These are phyloP conservation scores for Fraxinus americana DNA, from an alignment of 257 asterid species.

Conservation along the genomic window DNA sequence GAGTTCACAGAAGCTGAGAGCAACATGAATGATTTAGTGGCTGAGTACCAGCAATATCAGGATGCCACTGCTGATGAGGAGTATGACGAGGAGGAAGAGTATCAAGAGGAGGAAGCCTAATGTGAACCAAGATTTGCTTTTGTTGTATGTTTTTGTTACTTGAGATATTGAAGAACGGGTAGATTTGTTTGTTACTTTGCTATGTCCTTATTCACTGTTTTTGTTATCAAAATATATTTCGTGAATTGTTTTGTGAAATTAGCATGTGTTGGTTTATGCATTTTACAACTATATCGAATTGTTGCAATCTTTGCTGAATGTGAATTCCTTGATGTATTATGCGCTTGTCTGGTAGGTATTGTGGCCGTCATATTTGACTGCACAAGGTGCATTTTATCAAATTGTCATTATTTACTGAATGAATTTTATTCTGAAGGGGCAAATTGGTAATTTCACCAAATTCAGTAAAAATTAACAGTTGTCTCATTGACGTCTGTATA, in stretches of 20 bases:
- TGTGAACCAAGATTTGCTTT: background rate
- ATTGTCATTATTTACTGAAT: no score
- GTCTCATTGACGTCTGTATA: no score
- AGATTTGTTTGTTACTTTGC: background rate
- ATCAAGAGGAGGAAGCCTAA: background rate
- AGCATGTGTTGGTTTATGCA: background rate
- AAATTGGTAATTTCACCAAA: no score
- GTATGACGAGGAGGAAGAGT: conserved; percentile 17
- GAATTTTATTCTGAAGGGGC: no score
- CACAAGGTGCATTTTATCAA: no score
- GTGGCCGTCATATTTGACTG: no score
- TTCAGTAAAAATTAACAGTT: no score
- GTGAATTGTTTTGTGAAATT: background rate
- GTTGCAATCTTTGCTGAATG: background rate
- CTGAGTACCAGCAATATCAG: conserved; percentile 34
- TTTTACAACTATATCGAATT: background rate
- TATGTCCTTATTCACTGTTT: background rate
- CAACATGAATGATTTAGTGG: conserved; percentile 31
- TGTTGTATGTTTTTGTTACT: background rate
- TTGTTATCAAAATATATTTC: background rate
- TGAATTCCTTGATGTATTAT: no score
- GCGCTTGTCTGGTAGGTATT: no score
- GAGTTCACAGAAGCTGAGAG: background rate
- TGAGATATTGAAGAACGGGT: background rate
- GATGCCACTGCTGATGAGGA: conserved; percentile 35